Percentiles rank a stretch among this genome's conserved stretches.
Evolutionary conservation across 2,329 filamentous ascomycete genomes (phyloP).

Genomic region (Metarhizium sp.): DNA sequence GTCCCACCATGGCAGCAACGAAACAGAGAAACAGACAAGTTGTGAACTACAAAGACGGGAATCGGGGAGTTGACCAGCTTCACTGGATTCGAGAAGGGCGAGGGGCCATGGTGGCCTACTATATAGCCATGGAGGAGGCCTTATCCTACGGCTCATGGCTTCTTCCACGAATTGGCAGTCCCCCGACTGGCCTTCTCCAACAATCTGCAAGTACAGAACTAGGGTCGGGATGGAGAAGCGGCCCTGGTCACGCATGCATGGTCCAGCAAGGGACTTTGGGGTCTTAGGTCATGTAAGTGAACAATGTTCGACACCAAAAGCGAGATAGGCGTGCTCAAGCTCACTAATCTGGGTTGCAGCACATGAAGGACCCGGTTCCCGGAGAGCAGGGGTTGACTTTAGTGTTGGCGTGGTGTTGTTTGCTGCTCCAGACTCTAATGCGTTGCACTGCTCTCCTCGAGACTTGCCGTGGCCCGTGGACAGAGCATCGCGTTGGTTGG

Average conservation of each 20-base stretch:
- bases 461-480: neutral
- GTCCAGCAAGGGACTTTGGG: neutral
- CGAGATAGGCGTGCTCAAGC: neutral
- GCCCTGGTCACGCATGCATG: neutral
- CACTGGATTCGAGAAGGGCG: neutral
- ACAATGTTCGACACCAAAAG: neutral
- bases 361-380: neutral
- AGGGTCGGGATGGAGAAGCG: neutral
- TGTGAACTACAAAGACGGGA: neutral
- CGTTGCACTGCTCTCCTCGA: neutral
- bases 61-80: neutral
- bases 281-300: neutral
- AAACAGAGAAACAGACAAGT: neutral
- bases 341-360: neutral
- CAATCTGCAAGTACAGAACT: neutral
- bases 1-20: constrained; percentile 9
- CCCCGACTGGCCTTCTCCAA: neutral
- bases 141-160: neutral
- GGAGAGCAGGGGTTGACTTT: neutral
- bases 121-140: neutral
- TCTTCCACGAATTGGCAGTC: neutral
- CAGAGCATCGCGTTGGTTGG: neutral
- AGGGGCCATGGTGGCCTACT: neutral
- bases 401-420: neutral
- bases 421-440: neutral